Conservation (phyloP, 2,329 filamentous ascomycete species). For the Cylindrodendrum hubeiense region DNA sequence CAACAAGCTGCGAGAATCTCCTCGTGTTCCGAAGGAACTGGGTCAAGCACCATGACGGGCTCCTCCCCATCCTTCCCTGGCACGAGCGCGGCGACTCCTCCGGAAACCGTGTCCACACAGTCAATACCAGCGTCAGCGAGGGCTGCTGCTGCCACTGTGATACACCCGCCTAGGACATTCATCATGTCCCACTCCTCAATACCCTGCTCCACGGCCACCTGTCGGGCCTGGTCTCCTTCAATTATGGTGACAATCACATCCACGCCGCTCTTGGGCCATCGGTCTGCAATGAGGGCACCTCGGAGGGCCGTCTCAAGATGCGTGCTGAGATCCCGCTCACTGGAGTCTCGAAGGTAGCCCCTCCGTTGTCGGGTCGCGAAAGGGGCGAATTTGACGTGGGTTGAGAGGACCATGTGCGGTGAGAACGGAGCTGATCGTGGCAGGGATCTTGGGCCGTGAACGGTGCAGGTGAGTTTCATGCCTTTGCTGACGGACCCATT, state of each 20-base stretch:
- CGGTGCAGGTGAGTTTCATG: conserved; percentile 91
- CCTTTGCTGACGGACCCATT: conserved; percentile 67
- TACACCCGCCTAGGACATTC: conserved; percentile 91
- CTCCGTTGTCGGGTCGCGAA: conserved; percentile 88
- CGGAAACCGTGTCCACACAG: conserved; percentile 89
- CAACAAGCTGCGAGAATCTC: conserved; percentile 86
- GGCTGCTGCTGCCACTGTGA: conserved; percentile 93
- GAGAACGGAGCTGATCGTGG: conserved; percentile 92
- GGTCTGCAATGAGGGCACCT: conserved; percentile 90
- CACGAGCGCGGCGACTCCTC: conserved; percentile 88
- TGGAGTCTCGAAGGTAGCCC: conserved; percentile 87
- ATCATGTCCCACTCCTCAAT: conserved; percentile 87
- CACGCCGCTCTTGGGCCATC: conserved; percentile 99
- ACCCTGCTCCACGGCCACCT: conserved; percentile 58
- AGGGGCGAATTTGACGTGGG: conserved; percentile 95
- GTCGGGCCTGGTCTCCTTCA: conserved; percentile 88
- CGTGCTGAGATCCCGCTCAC: conserved; percentile 89
- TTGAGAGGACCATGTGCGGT: conserved; percentile 90
- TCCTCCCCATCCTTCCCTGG: conserved; percentile 48
- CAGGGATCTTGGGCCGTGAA: conserved; percentile 92
- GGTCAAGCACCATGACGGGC: conserved; percentile 78
- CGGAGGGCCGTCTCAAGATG: conserved; percentile 92
- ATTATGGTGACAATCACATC: conserved; percentile 94
- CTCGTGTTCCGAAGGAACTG: conserved; percentile 83
- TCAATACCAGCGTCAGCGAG: conserved; percentile 96